phyloP scores from a whole-genome alignment of 1,284 basidiomycete species.

The Moesziomyces antarcticus region DNA sequence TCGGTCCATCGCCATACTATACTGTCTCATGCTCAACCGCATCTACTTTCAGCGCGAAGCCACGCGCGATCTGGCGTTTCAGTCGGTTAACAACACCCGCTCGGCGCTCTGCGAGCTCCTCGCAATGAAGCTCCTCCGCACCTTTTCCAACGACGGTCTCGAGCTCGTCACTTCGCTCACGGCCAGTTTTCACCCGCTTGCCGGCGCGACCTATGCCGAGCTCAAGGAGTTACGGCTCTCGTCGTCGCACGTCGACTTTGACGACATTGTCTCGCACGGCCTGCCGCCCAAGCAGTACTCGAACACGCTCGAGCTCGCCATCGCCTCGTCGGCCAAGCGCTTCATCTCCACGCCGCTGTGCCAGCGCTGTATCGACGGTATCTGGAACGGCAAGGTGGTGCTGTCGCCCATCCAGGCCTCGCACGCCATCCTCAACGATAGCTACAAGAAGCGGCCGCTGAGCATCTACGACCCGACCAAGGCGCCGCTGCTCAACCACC shows the following conservation, averaged over 20 bases:
- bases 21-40: conserved; percentile 88
- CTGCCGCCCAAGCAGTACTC: conserved; percentile 41
- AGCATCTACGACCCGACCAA: conserved; percentile 94
- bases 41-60: conserved; percentile 80
- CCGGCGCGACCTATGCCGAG: conserved; percentile 68
- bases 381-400: conserved; percentile 60
- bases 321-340: conserved; percentile 57
- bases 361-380: conserved; percentile 60
- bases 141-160: conserved; percentile 69
- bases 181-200: conserved; percentile 84
- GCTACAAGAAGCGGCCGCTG: conserved; percentile 89
- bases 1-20: conserved; percentile 75
- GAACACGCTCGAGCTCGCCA: conserved; percentile 62
- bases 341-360: conserved; percentile 61
- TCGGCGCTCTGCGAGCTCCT: conserved; percentile 88
- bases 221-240: conserved; percentile 35
- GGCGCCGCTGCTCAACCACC: conserved; percentile 90
- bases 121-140: conserved; percentile 81
- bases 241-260: conserved; percentile 30
- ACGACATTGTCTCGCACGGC: conserved; percentile 23
- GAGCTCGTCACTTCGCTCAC: conserved; percentile 82
- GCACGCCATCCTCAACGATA: conserved; percentile 72
- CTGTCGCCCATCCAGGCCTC: conserved; percentile 45
- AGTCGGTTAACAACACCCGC: conserved; percentile 78
- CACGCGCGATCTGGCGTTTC: conserved; percentile 68